Evolutionary conservation across 140 eudicot species (phyloP), one percentile per base, ranked within the genome.

Genomic region (Stevia rebaudiana): DNA sequence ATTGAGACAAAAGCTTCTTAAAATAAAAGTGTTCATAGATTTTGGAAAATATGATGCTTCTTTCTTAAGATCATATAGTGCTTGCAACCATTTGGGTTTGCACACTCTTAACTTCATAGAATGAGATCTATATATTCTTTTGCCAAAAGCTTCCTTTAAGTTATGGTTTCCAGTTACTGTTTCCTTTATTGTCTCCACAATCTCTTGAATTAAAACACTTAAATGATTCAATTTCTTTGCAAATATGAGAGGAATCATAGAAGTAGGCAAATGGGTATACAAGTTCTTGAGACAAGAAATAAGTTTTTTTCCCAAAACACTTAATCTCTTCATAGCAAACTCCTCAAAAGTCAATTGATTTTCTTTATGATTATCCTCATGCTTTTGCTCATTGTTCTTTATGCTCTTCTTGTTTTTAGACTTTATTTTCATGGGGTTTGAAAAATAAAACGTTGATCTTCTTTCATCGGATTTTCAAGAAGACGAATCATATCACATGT

Each of bases 181-280:
- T 44, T 23, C 76, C 54, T 61, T 61, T n/a, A 71, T 17, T 11
- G 23, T 61, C 54, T 61, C 76, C 11, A 47, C 69, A 48, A 59
- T 36, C 46, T 17, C 58, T 10, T 78, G 71, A 60, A 81, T 63
- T 55, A 70, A 15, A 63, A 51, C 54, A 12, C 67, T 33, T 0
- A 44, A 17, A 3, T 21, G 7, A 28, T 70, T 30, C 88, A 85
- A 63, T 25, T 54, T 73, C 54, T 58, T 61, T 31, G 69, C 77
- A 10, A 42, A 35, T 23, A 21, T 52, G n/a, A 67, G 30, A 30
- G 79, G 11, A 51, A 81, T 41, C 7, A 43, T 37, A 40, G 70
- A 58, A 3, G 83, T 79, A 5, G 94, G 83, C 74, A 85, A 37
- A 65, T 85, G 94, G 1, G 88, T 85, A 53, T 36, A 78, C 73